Conservation (phyloP, 169 alveolate species). For the Plasmodium fragile region DNA sequence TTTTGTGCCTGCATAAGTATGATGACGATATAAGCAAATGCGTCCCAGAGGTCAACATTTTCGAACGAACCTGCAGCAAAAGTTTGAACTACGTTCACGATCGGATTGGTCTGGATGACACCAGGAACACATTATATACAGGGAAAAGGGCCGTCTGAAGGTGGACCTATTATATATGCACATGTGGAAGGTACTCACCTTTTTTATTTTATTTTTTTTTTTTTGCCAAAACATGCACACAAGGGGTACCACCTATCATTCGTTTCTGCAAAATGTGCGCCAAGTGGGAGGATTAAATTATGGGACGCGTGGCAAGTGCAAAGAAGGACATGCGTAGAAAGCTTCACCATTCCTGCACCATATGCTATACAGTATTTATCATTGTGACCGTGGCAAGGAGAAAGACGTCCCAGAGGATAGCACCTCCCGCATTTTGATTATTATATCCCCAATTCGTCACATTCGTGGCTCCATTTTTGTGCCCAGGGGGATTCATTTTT, state of each 20-base stretch:
- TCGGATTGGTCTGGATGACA: conserved; percentile 91
- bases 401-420: background rate
- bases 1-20: conserved; percentile 83
- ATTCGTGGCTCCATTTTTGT: background rate
- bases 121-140: conserved; percentile 86
- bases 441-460: background rate
- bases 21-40: conserved; percentile 87
- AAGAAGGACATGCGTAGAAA: background rate
- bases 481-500: background rate
- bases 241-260: background rate
- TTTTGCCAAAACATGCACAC: background rate
- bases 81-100: conserved; percentile 87
- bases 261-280: background rate
- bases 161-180: background rate
- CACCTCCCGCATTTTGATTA: background rate
- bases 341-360: background rate
- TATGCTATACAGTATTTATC: background rate
- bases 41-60: conserved; percentile 83
- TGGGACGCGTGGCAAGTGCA: background rate
- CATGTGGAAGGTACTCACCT: background rate
- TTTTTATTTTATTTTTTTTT: background rate
- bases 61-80: conserved; percentile 89
- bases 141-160: conserved; percentile 81
- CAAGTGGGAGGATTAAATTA: background rate
- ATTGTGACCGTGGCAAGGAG: background rate